Evolutionary conservation across 352 stramenopile genomes (phyloP).

Genomic region (Phytophthora capsici): DNA sequence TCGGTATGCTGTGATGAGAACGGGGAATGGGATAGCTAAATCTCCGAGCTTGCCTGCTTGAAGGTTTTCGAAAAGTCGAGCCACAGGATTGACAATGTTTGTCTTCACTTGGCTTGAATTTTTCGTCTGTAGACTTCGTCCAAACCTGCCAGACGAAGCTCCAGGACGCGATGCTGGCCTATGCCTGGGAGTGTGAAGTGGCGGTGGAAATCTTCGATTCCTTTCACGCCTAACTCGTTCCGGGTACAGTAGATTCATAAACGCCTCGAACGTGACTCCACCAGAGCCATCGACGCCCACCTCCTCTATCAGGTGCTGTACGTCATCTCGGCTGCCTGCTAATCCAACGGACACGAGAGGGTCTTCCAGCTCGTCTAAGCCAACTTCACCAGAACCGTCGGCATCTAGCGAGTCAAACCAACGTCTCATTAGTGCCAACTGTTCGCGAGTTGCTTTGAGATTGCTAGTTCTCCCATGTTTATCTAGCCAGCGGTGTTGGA

Average conservation of each 20-base stretch:
- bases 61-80: slow-evolving; percentile 81
- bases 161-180: slow-evolving; percentile 11
- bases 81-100: slow-evolving; percentile 56
- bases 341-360: slow-evolving; percentile 90
- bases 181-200: slow-evolving; percentile 59
- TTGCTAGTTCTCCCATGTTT: slow-evolving; percentile 77
- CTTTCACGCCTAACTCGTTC: slow-evolving; percentile 52
- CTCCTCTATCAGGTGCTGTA: slow-evolving; percentile 73
- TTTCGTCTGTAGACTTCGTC: slow-evolving; percentile 13
- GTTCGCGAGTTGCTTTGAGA: slow-evolving; percentile 71
- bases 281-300: slow-evolving; percentile 72
- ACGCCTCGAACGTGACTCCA: slow-evolving; percentile 78
- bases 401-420: slow-evolving; percentile 92
- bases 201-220: slow-evolving; percentile 15
- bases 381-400: slow-evolving; percentile 82
- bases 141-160: slow-evolving; percentile 7
- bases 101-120: slow-evolving; percentile 4
- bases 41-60: slow-evolving; percentile 81
- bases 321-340: slow-evolving; percentile 72
- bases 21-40: slow-evolving; percentile 72
- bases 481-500: slow-evolving; percentile 78
- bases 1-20: slow-evolving; percentile 82
- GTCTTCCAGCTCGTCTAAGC: slow-evolving; percentile 84
- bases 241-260: slow-evolving; percentile 74
- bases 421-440: slow-evolving; percentile 69